Evolutionary conservation across 805 yeast species (phyloP).

Genomic region (Sungouiozyma ichnusensis): DNA sequence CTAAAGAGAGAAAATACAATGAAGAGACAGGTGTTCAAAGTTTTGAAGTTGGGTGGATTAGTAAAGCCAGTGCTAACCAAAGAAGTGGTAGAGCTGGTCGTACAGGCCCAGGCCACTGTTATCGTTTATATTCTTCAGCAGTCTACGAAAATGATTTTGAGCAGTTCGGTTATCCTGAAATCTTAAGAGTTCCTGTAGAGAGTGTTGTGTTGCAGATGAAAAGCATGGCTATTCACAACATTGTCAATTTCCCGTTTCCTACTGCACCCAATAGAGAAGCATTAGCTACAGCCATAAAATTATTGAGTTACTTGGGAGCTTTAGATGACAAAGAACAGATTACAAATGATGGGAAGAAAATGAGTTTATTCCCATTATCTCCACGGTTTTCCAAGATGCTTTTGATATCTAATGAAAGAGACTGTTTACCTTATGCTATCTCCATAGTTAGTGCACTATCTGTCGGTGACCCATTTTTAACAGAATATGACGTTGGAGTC

Average conservation of each 20-base stretch:
- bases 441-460: conserved; percentile 87
- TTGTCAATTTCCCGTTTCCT: conserved; percentile 90
- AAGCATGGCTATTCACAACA: conserved; percentile 89
- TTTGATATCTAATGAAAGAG: conserved; percentile 75
- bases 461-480: conserved; percentile 84
- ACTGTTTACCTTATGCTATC: conserved; percentile 78
- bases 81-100: conserved; percentile 97
- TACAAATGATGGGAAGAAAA: conserved; percentile 71
- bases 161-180: conserved; percentile 82
- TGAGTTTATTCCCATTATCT: conserved; percentile 86
- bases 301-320: conserved; percentile 72
- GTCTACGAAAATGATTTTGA: conserved; percentile 77
- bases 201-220: conserved; percentile 94
- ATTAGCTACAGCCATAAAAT: conserved; percentile 52
- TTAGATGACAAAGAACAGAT: conserved; percentile 42
- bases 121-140: conserved; percentile 86
- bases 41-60: conserved; percentile 82
- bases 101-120: conserved; percentile 98
- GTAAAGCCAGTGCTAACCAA: conserved; percentile 93
- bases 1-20: conserved; percentile 78
- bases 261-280: conserved; percentile 70
- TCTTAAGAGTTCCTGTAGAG: conserved; percentile 89
- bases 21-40: conserved; percentile 86
- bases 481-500: conserved; percentile 65
- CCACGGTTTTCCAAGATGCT: conserved; percentile 91